A percentile compares a stretch with the other conserved stretches of the same genome.
These are phyloP conservation scores for Xylaria multiplex DNA, from an alignment of 2,329 filamentous ascomycete genomes.

Conservation along the genomic window DNA sequence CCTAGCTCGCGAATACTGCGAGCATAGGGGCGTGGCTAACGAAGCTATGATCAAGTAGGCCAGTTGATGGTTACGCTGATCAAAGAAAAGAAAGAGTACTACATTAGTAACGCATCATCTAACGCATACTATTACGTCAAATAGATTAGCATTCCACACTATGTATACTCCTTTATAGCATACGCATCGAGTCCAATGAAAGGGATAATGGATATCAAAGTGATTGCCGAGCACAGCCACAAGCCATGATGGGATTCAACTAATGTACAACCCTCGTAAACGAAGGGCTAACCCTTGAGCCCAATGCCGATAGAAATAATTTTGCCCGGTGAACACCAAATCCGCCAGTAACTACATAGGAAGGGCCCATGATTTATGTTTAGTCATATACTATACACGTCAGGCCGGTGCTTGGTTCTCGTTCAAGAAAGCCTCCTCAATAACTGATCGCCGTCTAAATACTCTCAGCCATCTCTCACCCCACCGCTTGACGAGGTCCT, in stretches of 20 bases:
- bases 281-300: not conserved
- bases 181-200: not conserved
- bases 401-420: slow-evolving; percentile 38
- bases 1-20: not conserved
- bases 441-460: slow-evolving; percentile 81
- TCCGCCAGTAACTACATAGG: not conserved
- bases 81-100: no score
- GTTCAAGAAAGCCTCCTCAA: slow-evolving; percentile 75
- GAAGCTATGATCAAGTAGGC: no score
- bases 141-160: no score
- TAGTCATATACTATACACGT: slow-evolving; percentile 21
- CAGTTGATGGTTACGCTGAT: no score
- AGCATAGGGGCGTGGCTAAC: no score
- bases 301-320: not conserved
- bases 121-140: no score
- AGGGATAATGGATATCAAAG: slow-evolving; percentile 9
- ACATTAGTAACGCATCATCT: no score
- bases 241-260: not conserved
- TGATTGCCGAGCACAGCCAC: not conserved
- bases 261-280: slow-evolving; percentile 25
- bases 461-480: slow-evolving; percentile 86
- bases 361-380: slow-evolving; percentile 56
- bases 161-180: no score
- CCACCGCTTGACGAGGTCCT: slow-evolving; percentile 79
- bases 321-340: not conserved